Conservation (phyloP, 1,284 basidiomycete genomes). For the Cutaneotrichosporon curvatum region DNA sequence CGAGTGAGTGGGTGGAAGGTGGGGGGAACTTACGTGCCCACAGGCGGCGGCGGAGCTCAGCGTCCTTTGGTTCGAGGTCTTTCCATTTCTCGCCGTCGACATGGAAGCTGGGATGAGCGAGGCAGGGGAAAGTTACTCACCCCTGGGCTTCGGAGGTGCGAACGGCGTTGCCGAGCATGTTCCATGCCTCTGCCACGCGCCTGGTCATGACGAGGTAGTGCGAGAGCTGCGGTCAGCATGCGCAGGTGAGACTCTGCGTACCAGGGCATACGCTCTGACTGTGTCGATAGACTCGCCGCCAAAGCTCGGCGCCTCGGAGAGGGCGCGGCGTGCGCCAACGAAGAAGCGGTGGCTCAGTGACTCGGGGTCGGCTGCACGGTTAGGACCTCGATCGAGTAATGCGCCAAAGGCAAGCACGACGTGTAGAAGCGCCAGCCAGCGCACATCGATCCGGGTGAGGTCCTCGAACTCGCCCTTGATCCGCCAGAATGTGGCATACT, state of each 20-base stretch:
- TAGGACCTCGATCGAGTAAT: conserved; percentile 15
- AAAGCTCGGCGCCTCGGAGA: conserved; percentile 25
- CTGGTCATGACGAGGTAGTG: conserved; percentile 24
- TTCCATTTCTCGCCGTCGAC: conserved; percentile 30
- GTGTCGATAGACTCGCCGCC: conserved; percentile 30
- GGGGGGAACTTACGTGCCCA: conserved; percentile 28
- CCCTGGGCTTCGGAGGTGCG: conserved; percentile 30
- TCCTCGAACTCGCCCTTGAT: conserved; percentile 21
- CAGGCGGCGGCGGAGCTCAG: conserved; percentile 27
- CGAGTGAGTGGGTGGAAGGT: not conserved
- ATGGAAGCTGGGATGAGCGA: conserved; percentile 22
- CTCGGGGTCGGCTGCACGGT: conserved; percentile 15
- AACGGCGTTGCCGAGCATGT: conserved; percentile 23
- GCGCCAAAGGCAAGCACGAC: conserved; percentile 30
- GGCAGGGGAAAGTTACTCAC: conserved; percentile 16
- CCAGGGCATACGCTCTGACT: conserved; percentile 23
- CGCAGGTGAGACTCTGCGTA: conserved; percentile 5
- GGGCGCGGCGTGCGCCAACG: conserved; percentile 21
- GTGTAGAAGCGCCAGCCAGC: conserved; percentile 29
- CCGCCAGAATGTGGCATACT: conserved; percentile 25
- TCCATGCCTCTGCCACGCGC: conserved; percentile 30
- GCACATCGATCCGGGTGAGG: conserved; percentile 25
- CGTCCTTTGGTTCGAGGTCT: conserved; percentile 20
- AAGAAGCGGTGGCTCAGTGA: conserved; percentile 21
- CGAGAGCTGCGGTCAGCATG: conserved; percentile 19